Base-by-base conservation (phyloP, 495 filamentous ascomycete genomes). In the Xylaria cubensis region DNA sequence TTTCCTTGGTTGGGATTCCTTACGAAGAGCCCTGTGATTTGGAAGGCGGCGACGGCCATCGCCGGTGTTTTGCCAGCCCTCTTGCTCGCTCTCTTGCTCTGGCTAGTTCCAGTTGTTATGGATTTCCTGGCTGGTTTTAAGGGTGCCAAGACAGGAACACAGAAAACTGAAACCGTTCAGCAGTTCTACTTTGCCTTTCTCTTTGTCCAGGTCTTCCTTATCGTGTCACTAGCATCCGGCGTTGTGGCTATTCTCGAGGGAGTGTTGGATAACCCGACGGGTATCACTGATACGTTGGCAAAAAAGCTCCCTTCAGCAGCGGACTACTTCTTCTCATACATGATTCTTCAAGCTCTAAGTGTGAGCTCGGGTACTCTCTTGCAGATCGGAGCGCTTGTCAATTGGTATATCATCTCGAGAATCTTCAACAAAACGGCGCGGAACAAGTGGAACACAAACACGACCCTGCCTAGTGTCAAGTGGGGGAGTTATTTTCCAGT, bases 271-370 rank as follows among this genome's bases (percentile, higher is more conserved):
- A 82, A 94, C 70, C 72, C 84, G 34, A 75, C 75, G 24, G 77
- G 78, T n/a, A 88, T 93, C 55, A 90, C 94, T 0, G 78, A 89
- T 32, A 84, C 93, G n/a, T 80, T 99, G 67, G 96, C 95, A 2
- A 78, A 84, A 39, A 95, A 95, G 74, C 86, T 99, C 48, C 96
- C 96, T 50, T 92, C 90, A 80, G 93, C 95, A 2, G 91, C 93
- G 72, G 97, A 98, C 78, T 98, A 97, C 82, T 99, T 98, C 84
- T 98, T 98, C 84, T 94, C 93, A 5, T 99, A 99, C 85, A 94
- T 99, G 90, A 90, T 98, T 79, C 89, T 99, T 24, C 97, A 98
- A 78, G 93, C 94, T 19, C 86, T 99, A 75, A 92, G 92, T 70
- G 92, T 92, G 75, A 97, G 94, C 81, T 95, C 95, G 34, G 94